Evolutionary conservation across 352 stramenopile species (phyloP).

Genomic region (Pythium coloratum): DNA sequence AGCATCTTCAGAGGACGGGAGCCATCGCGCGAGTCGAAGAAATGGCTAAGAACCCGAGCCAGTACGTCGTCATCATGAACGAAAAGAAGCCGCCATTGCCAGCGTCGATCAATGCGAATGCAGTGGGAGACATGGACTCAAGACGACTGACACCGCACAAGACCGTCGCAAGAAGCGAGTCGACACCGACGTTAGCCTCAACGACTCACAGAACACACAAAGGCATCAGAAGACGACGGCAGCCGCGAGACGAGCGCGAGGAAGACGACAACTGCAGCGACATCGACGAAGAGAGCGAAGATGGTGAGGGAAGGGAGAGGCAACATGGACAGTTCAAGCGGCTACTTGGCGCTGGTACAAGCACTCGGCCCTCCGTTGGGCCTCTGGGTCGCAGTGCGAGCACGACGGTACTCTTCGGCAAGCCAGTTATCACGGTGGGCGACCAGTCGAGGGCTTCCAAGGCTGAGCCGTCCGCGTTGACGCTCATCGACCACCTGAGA

Average conservation of each 20-base stretch:
- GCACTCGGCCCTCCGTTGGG: not conserved
- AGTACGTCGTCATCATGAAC: constrained; percentile 72
- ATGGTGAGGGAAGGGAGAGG: not conserved
- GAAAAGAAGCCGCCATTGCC: constrained; percentile 26
- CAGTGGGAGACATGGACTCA: not conserved
- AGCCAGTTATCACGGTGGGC: no score
- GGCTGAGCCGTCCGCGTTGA: constrained; percentile 1
- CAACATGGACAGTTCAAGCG: not conserved
- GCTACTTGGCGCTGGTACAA: not conserved
- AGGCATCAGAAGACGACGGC: not conserved
- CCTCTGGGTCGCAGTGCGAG: constrained; percentile 13
- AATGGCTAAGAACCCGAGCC: constrained; percentile 46
- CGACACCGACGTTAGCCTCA: constrained; percentile 11
- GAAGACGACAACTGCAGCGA: constrained; percentile 9
- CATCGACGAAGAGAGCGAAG: not conserved
- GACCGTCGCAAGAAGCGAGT: constrained; percentile 10
- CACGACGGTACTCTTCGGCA: constrained; percentile 2
- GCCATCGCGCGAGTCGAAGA: constrained; percentile 58
- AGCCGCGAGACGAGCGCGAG: not conserved
- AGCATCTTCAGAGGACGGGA: constrained; percentile 62
- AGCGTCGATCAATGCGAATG: constrained; percentile 9
- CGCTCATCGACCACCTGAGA: constrained; percentile 14
- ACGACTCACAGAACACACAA: not conserved
- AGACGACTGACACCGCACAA: not conserved
- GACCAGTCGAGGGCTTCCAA: not conserved